Percentiles rank a stretch among this genome's conserved stretches.
Evolutionary conservation across 176 grass and related monocot genomes (phyloP).

Genomic region (Eremochloa ophiuroides): DNA sequence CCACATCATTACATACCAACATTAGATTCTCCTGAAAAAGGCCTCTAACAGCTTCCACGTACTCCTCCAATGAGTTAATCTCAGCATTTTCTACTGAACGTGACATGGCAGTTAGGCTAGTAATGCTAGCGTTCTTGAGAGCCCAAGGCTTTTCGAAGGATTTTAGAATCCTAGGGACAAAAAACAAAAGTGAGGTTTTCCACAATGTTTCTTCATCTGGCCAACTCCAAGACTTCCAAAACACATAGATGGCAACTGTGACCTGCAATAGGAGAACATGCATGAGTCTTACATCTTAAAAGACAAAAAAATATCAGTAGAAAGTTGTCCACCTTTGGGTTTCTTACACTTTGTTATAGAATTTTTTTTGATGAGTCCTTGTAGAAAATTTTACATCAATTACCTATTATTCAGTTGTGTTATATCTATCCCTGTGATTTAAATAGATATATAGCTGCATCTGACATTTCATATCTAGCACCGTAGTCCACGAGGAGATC

Average conservation of each 20-base stretch:
- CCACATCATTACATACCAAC: background rate
- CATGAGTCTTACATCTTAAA: background rate
- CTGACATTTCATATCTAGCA: too few species aligned
- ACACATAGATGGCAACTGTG: background rate
- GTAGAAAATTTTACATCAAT: background rate
- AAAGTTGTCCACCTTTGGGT: background rate
- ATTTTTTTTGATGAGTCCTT: too few species aligned
- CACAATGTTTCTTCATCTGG: background rate
- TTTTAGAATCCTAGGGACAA: background rate
- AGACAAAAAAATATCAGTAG: background rate
- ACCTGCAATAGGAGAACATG: background rate
- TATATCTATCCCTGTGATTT: too few species aligned
- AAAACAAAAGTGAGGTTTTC: background rate
- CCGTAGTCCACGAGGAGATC: too few species aligned
- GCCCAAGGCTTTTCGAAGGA: background rate
- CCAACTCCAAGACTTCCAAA: background rate
- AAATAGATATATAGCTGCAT: too few species aligned
- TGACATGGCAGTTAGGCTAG: background rate
- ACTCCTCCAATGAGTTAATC: background rate
- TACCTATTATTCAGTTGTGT: background rate
- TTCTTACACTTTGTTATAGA: background rate
- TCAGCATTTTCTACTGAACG: background rate
- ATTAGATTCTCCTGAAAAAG: background rate
- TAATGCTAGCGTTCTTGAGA: background rate
- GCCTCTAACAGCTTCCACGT: background rate